Evolutionary conservation across 768 basidiomycete genomes (phyloP), one percentile per base, ranked within the genome.

Genomic region (Mycena olivaceomarginata): DNA sequence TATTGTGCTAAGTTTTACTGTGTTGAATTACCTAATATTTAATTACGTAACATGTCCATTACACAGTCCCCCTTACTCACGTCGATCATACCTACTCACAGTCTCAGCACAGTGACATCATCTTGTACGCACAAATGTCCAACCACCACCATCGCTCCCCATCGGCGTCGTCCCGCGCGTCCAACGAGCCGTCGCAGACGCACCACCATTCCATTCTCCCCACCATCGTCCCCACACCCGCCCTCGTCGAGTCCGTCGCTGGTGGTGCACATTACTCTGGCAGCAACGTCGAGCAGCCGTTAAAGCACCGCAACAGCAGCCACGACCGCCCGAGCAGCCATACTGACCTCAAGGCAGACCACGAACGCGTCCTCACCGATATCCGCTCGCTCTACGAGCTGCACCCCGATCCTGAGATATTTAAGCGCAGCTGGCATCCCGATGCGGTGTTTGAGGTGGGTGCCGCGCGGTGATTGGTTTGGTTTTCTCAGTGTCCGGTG

Each of bases 231-330:
- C 92, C 91, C 1, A 90, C 91, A 0, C 85, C 90, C 22, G 87
- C 89, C 3, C 83, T 93, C 11, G 86, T 93, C 46, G 89, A 90
- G 77, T 92, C 92, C 0, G 90, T 92, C 5, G 91, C 91, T 1
- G 89, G 92, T 56, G 93, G 88, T 18, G 92, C 93, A 0, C 93
- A 94, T 79, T 94, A 93, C 79, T 90, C 91, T 6, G 92, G 93
- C 7, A 86, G 85, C 25, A 85, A 84, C 68, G 83, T 91, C 8
- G 88, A 90, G 75, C 77, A 83, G 13, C 72, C 77, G 3, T 57
- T 87, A 37, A 87, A 85, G 66, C 88, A 84, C 60, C 81, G 90
- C 69, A 83, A 86, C 70, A 85, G 83, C 67, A 88, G 85, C 72
- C 83, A 83, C 69, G 86, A 85, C 41, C 79, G 80, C 11, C 80